Base-by-base conservation (phyloP, 2,329 filamentous ascomycete genomes). In the Cordyceps pruinosa region DNA sequence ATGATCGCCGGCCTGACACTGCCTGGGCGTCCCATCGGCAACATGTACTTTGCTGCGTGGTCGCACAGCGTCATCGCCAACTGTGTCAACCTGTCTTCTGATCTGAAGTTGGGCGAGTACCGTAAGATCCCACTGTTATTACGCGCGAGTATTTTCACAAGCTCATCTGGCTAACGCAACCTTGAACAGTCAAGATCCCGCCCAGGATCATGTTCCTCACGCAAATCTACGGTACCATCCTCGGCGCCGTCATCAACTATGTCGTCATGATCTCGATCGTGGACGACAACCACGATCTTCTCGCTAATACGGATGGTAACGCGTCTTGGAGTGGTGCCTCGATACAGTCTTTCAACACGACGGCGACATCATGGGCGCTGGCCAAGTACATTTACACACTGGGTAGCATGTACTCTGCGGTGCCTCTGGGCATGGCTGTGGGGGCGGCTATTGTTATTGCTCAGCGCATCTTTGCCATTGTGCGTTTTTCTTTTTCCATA, bases 41-140 rank as follows among this genome's bases (percentile, higher is more conserved):
- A 82, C 65, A 79, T 82, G 76, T 82, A 82, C 65, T 82, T 82
- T 63, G 77, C 80, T 8, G 75, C 76, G 12, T 83, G 79, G 79
- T 83, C 79, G 1, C 81, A 84, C 66, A 80, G 77, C 37, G 77
- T 83, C 49, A 82, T 84, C 49, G 13, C 57, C 2, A 79, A 79
- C 50, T 69, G 73, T 0, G 75, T 83, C 45, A 77, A 70, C 55
- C 68, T 84, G 7, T 77, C 72, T 37, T 77, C 74, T 47, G 79
- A 82, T 60, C 65, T 84, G 25, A 84, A 84, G 68, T 75, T 83
- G 72, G 81, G 81, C 21, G 78, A 83, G 69, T 84, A 84, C 51
- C 73, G 77, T 78, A 68, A 52, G 75, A 70, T 15, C 1, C 10
- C 17, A 12, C 8, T 5, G 17, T 13, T 6, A 12, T 7, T 10